These are phyloP conservation scores for Heterococcus sp. DNA, from an alignment of 108 stramenopile genomes.

Conservation along the genomic window DNA sequence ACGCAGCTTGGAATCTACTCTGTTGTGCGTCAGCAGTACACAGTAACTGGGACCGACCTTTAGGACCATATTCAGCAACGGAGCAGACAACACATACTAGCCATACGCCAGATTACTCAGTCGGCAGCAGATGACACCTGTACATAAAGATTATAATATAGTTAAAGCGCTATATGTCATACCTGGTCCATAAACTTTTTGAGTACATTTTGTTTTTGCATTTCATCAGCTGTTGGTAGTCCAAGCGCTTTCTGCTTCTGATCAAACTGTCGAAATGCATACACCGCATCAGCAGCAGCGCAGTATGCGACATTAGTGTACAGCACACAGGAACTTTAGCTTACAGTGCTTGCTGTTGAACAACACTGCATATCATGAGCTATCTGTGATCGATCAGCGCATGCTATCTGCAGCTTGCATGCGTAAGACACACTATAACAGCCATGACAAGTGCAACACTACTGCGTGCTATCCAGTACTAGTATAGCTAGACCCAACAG, in stretches of 20 bases:
- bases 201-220: slow-evolving; percentile 81
- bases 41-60: neutral
- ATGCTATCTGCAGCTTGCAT: neutral
- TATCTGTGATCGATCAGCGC: neutral
- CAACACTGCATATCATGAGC: neutral
- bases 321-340: neutral
- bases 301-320: too few relatives aligned
- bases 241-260: slow-evolving; percentile 96
- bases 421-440: neutral
- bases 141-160: neutral
- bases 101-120: neutral
- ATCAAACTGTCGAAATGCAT: slow-evolving; percentile 69
- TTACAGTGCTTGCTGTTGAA: neutral
- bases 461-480: neutral
- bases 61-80: too few relatives aligned
- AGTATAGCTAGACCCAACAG: neutral
- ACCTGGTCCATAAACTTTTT: slow-evolving; percentile 84
- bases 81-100: neutral
- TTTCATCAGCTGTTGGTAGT: slow-evolving; percentile 90
- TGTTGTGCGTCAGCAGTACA: neutral
- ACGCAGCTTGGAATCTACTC: neutral
- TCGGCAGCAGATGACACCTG: neutral
- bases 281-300: neutral
- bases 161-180: neutral
- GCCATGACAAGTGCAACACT: neutral